Evolutionary conservation across 139 green algal genomes (phyloP), one percentile per base, ranked within the genome.

Genomic region (Edaphochlamys debaryana): DNA sequence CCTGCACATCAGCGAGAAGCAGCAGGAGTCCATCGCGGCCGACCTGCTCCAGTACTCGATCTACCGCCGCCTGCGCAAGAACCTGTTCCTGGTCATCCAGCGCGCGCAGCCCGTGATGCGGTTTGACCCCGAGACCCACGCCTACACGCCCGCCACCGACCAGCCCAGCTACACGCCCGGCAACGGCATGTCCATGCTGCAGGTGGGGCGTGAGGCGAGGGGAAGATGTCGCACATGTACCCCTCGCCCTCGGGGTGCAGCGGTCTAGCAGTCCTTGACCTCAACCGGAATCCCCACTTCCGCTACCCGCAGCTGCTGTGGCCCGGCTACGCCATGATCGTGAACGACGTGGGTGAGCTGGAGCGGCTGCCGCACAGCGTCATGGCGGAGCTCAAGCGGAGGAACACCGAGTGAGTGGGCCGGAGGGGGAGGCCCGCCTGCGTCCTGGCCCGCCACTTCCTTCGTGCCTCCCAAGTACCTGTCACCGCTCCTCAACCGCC

Each of bases 11-110:
- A 54, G 19, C 22, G 63, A 82, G n/a, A 32, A 42, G 30, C 75
- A 81, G 40, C 60, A 29, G 60, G 75, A 81, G 75, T 13, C 41
- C 40, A 71, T 81, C 4, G 75, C 41, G 40, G 75, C 75, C 6
- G 75, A 81, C n/a, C 38, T 81, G n/a, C 75, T 81, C n/a, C 75
- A 81, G 58, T 81, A 81, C 40, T 27, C n/a, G n/a, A 63, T 81
- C n/a, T 81, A 81, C 76, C 30, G 60, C 32, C 76, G 76, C 19
- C 63, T 82, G 19, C 76, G 76, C 22, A n/a, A 38, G 9, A 82
- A 82, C 41, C 63, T 82, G 42, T 82, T 45, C 62, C 6, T 82
- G 3, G 76, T 82, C 19, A 63, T 82, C 27, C 76, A 82, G 27
- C 42, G 23, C n/a, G 48, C 38, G 27, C 45, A 74, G 19, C 63